phyloP scores from a whole-genome alignment of 805 yeast species.

The Hanseniaspora meyeri region DNA sequence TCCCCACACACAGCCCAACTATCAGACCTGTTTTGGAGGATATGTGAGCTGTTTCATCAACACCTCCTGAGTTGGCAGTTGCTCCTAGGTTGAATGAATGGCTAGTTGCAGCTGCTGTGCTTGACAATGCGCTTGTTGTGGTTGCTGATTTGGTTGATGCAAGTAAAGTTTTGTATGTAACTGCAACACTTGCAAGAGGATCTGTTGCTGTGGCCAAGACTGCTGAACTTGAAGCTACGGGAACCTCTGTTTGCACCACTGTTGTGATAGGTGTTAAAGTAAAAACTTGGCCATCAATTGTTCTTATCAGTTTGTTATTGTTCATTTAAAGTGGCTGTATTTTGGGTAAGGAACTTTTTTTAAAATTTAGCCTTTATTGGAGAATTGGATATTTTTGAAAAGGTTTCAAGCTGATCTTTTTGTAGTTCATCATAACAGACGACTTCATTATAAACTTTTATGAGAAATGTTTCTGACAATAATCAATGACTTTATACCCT shows the following conservation, averaged over 20 bases:
- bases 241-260: background rate
- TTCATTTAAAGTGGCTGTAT: background rate
- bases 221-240: background rate
- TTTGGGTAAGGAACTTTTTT: background rate
- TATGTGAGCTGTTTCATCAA: background rate
- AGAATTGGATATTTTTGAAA: too few species aligned
- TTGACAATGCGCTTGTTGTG: too few species aligned
- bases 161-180: background rate
- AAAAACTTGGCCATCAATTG: background rate
- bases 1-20: conserved; percentile 3
- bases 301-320: background rate
- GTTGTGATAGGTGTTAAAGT: background rate
- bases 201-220: background rate
- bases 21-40: conserved; percentile 2
- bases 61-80: background rate
- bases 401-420: too few species aligned
- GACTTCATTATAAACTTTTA: too few species aligned
- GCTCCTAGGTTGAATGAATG: background rate
- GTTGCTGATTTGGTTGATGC: background rate
- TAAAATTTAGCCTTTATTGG: too few species aligned
- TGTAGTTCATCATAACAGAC: too few species aligned
- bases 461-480: too few species aligned
- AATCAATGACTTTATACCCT: too few species aligned
- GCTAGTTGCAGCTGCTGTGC: background rate
- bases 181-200: background rate